Base-by-base conservation (phyloP, 176 grass and related monocot species). In the Elaeis guineensis region DNA sequence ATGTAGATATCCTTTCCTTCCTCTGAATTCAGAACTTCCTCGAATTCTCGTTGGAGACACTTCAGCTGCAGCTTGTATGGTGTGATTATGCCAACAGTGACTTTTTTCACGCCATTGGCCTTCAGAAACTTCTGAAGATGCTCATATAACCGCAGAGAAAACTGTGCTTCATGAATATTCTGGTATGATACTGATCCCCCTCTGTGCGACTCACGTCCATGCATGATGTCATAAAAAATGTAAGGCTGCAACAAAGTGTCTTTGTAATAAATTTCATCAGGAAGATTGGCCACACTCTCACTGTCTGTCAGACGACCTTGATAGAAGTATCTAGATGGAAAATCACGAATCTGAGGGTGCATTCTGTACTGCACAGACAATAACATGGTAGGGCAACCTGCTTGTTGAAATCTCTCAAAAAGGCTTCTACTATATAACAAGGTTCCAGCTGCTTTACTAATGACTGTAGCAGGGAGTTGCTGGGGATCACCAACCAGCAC, bases 1-100 rank as follows among this genome's bases (percentile, higher is more conserved):
- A 99, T 99, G 63, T 99, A 99, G 25, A 99, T 93, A 70, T 99
- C 94, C 64, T 89, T 99, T 12, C 94, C 94, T 77, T 99, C 94
- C 39, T 99, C 88, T 0, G 88, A 82, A 63, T 58, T 85, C 76
- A 99, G 69, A 59, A 89, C 74, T 21, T 93, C 94, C 51, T 72
- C 89, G 21, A 89, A 99, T 71, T 99, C 94, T 24, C 94, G 68
- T 49, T 99, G 88, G 69, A 99, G 85, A 63, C 94, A 99, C 69
- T 99, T 99, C 51, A 99, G 58, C 75, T 99, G 94, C 67, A 99
- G 70, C 68, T 99, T 99, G 76, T 99, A 99, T 16, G 94, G 94
- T 29, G 94, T 99, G 69, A 99, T 93, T 93, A 99, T 93, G 67
- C 94, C 94, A 59, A 99, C 85, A 60, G 94, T 86, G 44, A 75